Percentiles rank a stretch among this genome's conserved stretches.
Conservation (phyloP, 2,329 filamentous ascomycete species). For the Parastagonospora avenae region DNA sequence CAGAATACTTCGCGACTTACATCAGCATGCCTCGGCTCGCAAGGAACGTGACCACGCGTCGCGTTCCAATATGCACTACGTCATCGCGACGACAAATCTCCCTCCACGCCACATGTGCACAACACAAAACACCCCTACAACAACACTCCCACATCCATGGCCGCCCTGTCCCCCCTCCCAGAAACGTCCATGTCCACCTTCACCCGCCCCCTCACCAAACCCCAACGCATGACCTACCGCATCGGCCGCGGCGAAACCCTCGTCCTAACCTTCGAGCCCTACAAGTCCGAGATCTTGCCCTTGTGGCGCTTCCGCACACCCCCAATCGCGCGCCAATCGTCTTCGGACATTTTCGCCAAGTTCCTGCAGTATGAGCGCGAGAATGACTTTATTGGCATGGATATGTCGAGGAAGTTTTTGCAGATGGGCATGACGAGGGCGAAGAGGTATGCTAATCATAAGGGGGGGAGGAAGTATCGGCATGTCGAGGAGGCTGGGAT, state of each 20-base stretch:
- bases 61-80: constrained; percentile 18
- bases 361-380: constrained; percentile 59
- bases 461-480: constrained; percentile 61
- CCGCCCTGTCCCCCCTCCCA: neutral
- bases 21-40: too few relatives aligned
- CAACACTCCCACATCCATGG: neutral
- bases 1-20: too few relatives aligned
- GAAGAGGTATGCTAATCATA: constrained; percentile 63
- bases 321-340: constrained; percentile 58
- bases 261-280: constrained; percentile 67
- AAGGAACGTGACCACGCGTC: constrained; percentile 20
- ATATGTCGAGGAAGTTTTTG: constrained; percentile 68
- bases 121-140: neutral
- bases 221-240: constrained; percentile 57
- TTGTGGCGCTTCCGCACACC: constrained; percentile 65
- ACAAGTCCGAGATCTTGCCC: constrained; percentile 65
- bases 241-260: constrained; percentile 66
- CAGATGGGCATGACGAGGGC: constrained; percentile 70
- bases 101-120: neutral
- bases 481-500: constrained; percentile 60
- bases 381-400: constrained; percentile 67
- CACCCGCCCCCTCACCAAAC: constrained; percentile 23
- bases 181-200: constrained; percentile 9
- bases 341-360: constrained; percentile 53
- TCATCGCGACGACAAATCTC: constrained; percentile 15